A percentile compares a stretch with the other conserved stretches of the same genome.
Conservation (phyloP, 441 rosid genomes). For the Erysimum cheiri region DNA sequence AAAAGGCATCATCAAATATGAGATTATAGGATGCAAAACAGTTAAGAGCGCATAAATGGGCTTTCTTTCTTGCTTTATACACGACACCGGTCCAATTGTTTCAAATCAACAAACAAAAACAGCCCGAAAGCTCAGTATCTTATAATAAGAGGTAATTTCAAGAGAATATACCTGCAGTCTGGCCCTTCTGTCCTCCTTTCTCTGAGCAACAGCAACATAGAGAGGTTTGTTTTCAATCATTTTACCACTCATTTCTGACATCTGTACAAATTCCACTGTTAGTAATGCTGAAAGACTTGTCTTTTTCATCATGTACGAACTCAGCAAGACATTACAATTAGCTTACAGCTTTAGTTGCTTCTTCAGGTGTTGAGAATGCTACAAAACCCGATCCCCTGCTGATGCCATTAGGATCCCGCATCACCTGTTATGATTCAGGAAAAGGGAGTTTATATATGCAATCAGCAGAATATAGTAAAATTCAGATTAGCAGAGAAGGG, state of each 20-base stretch:
- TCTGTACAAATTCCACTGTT: slow-evolving; percentile 47
- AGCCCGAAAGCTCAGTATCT: background rate
- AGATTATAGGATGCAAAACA: background rate
- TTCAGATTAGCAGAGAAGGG: background rate
- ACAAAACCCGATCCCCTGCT: slow-evolving; percentile 86
- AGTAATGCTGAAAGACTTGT: slow-evolving; percentile 4
- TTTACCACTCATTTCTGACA: slow-evolving; percentile 75
- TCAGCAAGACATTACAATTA: background rate
- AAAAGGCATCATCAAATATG: slow-evolving; percentile 11
- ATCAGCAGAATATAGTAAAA: background rate
- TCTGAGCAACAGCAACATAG: slow-evolving; percentile 79
- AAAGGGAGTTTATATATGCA: slow-evolving; percentile 9
- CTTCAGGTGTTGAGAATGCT: slow-evolving; percentile 75
- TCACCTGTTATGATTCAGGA: slow-evolving; percentile 53
- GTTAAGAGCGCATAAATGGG: slow-evolving; percentile 1
- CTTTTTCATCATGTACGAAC: background rate
- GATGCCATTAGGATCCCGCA: slow-evolving; percentile 75
- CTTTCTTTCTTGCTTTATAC: background rate
- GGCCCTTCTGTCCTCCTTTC: slow-evolving; percentile 78
- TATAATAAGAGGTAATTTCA: background rate
- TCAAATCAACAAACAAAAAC: background rate
- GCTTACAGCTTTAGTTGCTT: slow-evolving; percentile 82
- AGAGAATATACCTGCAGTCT: slow-evolving; percentile 64
- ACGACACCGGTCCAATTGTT: too few relatives aligned
- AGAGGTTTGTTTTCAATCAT: slow-evolving; percentile 77